A percentile compares a stretch with the other conserved stretches of the same genome.
Evolutionary conservation across 768 basidiomycete species (phyloP).

Genomic region (Pleurotus cornucopiae): DNA sequence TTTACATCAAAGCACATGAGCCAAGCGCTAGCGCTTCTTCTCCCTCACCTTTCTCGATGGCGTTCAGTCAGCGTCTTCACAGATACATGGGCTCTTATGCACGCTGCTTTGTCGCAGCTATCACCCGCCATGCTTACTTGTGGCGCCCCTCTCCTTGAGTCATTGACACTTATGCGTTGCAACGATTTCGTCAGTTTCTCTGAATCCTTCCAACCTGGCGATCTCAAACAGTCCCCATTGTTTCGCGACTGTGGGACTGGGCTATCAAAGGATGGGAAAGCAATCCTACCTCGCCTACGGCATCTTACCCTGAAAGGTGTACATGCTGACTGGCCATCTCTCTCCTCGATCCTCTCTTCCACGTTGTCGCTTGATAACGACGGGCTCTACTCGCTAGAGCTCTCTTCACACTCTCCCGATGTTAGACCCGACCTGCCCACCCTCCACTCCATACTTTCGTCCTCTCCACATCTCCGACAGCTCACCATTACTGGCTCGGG

Average conservation of each 20-base stretch:
- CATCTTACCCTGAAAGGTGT: constrained; percentile 52
- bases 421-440: constrained; percentile 48
- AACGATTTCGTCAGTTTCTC: constrained; percentile 51
- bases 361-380: constrained; percentile 14
- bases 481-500: constrained; percentile 50
- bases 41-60: constrained; percentile 50
- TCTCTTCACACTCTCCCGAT: constrained; percentile 49
- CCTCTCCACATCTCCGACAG: constrained; percentile 33
- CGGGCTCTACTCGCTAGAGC: constrained; percentile 33
- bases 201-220: constrained; percentile 36
- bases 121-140: constrained; percentile 28
- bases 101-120: constrained; percentile 41
- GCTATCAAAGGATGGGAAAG: constrained; percentile 10
- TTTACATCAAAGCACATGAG: constrained; percentile 43
- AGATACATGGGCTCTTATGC: constrained; percentile 58
- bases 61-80: constrained; percentile 49
- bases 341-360: constrained; percentile 27
- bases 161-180: constrained; percentile 54
- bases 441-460: constrained; percentile 38
- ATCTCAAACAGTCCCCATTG: constrained; percentile 31
- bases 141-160: constrained; percentile 42
- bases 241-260: constrained; percentile 22
- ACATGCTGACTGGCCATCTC: constrained; percentile 48
- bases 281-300: constrained; percentile 40
- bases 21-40: constrained; percentile 39